phyloP scores from a whole-genome alignment of 164 flowering plant genomes.

The Amborella trichopoda region DNA sequence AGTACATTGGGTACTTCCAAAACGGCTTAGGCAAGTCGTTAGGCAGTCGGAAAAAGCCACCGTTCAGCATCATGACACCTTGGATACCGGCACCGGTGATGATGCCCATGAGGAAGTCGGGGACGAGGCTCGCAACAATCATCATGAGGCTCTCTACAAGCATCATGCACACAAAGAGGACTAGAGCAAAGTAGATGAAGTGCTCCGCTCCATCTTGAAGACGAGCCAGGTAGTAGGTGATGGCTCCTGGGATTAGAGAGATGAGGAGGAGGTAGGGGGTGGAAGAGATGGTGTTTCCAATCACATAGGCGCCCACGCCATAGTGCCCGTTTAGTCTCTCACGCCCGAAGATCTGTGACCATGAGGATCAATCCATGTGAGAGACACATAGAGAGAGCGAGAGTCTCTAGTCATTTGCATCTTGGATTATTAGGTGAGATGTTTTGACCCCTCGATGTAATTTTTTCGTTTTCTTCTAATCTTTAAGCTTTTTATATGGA shows the following conservation, averaged over 20 bases:
- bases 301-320: constrained; percentile 32
- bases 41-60: constrained; percentile 44
- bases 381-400: too few relatives aligned
- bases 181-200: constrained; percentile 24
- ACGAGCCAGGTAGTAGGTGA: constrained; percentile 34
- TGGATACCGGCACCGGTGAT: constrained; percentile 51
- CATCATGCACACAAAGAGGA: constrained; percentile 23
- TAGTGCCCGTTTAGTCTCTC: constrained; percentile 60
- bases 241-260: constrained; percentile 33
- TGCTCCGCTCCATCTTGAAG: constrained; percentile 25
- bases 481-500: too few relatives aligned
- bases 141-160: constrained; percentile 61
- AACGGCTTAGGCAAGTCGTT: constrained; percentile 40
- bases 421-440: too few relatives aligned
- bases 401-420: too few relatives aligned
- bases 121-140: constrained; percentile 49
- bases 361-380: too few relatives aligned
- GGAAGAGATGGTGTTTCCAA: constrained; percentile 47
- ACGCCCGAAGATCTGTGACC: constrained; percentile 32
- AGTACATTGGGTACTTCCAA: constrained; percentile 54
- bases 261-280: constrained; percentile 34
- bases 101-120: constrained; percentile 51
- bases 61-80: constrained; percentile 36
- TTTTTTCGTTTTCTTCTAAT: too few relatives aligned
- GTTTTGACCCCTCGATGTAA: too few relatives aligned